A percentile compares a stretch with the other conserved stretches of the same genome.
These are phyloP conservation scores for Tremella yokohamensis DNA, from an alignment of 768 basidiomycete genomes.

Conservation along the genomic window DNA sequence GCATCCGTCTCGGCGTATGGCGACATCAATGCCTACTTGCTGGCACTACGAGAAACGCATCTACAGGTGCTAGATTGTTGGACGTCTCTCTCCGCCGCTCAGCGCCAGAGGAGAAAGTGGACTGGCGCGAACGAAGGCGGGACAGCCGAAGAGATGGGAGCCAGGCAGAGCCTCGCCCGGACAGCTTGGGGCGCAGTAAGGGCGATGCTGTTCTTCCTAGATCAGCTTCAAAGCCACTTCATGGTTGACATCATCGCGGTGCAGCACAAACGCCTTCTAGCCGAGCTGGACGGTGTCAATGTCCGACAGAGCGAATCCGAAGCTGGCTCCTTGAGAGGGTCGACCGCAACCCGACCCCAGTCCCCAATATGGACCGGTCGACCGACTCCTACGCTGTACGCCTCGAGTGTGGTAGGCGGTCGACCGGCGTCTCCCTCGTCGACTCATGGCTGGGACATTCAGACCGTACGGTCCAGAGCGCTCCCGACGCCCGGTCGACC, in stretches of 20 bases:
- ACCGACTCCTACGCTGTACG: background rate
- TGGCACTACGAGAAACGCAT: conserved; percentile 78
- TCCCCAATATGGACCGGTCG: background rate
- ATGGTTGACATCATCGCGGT: conserved; percentile 87
- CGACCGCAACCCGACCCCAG: background rate
- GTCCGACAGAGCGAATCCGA: background rate
- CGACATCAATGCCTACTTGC: conserved; percentile 74
- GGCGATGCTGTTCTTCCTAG: conserved; percentile 88
- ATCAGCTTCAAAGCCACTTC: conserved; percentile 74
- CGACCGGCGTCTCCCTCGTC: conserved; percentile 8
- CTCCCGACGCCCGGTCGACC: conserved; percentile 25
- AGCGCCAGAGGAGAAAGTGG: conserved; percentile 78
- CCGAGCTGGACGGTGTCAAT: conserved; percentile 45
- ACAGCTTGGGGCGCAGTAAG: conserved; percentile 82
- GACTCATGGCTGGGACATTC: conserved; percentile 15
- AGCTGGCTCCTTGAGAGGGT: conserved; percentile 19
- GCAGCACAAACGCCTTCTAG: conserved; percentile 71
- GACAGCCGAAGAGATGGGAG: conserved; percentile 62
- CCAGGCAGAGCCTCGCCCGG: conserved; percentile 64
- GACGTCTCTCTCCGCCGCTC: conserved; percentile 78
- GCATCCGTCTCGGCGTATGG: conserved; percentile 71
- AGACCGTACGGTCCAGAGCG: conserved; percentile 18
- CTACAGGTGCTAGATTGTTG: conserved; percentile 74
- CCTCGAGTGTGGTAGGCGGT: conserved; percentile 7
- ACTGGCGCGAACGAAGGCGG: conserved; percentile 84